Base-by-base conservation (phyloP, 495 filamentous ascomycete species). In the Clohesyomyces aquaticus region DNA sequence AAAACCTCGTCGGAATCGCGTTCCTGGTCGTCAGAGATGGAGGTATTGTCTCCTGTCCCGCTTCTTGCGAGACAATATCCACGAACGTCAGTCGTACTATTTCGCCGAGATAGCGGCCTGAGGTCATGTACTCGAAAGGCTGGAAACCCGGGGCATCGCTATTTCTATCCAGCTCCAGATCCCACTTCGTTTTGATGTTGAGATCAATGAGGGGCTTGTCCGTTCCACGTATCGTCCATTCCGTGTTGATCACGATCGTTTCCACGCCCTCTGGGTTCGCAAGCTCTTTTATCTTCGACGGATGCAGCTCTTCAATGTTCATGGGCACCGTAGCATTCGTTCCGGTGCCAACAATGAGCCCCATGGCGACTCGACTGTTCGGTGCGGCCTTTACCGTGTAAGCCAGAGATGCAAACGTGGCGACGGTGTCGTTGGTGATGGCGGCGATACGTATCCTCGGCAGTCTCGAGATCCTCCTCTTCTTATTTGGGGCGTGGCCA, bases 81-180 rank as follows among this genome's bases (percentile, higher is more conserved):
- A 87, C 75, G 43, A 88, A 80, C 21, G 91, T 84, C 4, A 93
- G 71, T 10, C 91, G 83, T 25, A 85, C 86, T n/a, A 95, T 79
- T 77, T 93, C 91, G 47, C 91, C 91, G 16, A 95, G 80, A 70
- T 95, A 95, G 18, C 90, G 81, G 0, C 91, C 91, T 18, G 88
- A 83, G 0, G 89, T 91, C 88, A 95, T 91, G 72, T 93, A 92
- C 74, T 95, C 91, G 56, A 93, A 86, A 0, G 91, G 91, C 69
- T 93, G 89, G 69, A 93, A 93, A 0, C 90, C 91, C 0, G 90
- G 89, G 0, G 81, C 81, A 68, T 89, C 84, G 69, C 86, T 85
- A 11, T 83, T 82, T 9, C 65, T 67, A 63, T 92, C 88, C 14
- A 95, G 78, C 57, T 80, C 74, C 1, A 73, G 62, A 67, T 95